Conservation (phyloP, 1,284 basidiomycete species). For the Cutaneotrichosporon cyanovorans region DNA sequence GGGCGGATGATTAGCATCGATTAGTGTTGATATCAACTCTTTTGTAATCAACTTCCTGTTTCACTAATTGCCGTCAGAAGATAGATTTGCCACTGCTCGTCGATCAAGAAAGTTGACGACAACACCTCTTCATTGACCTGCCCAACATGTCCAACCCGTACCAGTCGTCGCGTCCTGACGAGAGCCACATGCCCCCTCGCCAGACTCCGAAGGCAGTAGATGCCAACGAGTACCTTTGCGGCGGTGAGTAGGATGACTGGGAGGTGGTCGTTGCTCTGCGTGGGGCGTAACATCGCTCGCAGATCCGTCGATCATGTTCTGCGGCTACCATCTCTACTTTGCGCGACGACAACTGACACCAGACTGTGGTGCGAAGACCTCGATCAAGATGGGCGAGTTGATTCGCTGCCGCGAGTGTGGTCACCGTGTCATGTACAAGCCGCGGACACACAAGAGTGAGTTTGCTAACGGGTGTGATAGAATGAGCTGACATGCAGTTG, state of each 20-base stretch:
- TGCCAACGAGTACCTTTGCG: slow-evolving; percentile 86
- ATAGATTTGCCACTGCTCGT: slow-evolving; percentile 4
- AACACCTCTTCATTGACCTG: too few relatives aligned
- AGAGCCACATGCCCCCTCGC: slow-evolving; percentile 28
- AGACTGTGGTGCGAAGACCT: slow-evolving; percentile 93
- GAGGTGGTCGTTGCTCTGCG: background rate
- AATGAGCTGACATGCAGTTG: slow-evolving; percentile 4
- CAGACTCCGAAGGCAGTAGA: slow-evolving; percentile 30
- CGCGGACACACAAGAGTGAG: slow-evolving; percentile 88
- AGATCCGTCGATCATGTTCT: too few relatives aligned
- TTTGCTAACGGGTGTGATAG: slow-evolving; percentile 23
- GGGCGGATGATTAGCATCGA: background rate
- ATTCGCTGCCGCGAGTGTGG: slow-evolving; percentile 96
- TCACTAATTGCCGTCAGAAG: background rate
- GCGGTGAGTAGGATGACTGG: slow-evolving; percentile 54
- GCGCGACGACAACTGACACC: background rate
- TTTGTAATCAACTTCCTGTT: background rate
- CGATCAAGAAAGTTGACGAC: too few relatives aligned
- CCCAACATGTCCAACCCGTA: slow-evolving; percentile 39
- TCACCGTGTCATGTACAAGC: slow-evolving; percentile 99
- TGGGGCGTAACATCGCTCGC: too few relatives aligned
- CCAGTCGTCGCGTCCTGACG: slow-evolving; percentile 22
- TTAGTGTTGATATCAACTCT: too few relatives aligned
- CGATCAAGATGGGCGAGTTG: slow-evolving; percentile 85
- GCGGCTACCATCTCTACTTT: too few relatives aligned